Base-by-base conservation (phyloP, 345 rosid species). In the Melastoma malabathricum region DNA sequence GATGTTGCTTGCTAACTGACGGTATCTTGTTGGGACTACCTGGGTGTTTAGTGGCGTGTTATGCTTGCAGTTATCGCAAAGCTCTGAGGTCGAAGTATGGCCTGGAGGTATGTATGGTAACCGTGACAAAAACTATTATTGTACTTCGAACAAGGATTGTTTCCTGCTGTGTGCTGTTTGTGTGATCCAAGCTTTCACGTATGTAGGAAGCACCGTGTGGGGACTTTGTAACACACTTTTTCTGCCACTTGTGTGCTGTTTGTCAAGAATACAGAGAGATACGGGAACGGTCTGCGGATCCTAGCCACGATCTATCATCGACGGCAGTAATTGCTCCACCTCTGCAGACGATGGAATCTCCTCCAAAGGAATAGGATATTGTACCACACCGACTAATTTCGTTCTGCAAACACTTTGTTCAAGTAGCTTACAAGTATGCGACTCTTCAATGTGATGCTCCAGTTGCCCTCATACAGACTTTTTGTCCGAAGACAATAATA, bases 261-360 rank as follows among this genome's bases (percentile, higher is more conserved):
- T 84, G 96, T 69, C 98, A 90, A 73, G 98, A 86, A 62, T 86
- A 78, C 43, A 74, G 94, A 64, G 94, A 90, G 77, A 80, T 80
- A 34, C 60, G 81, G 18, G 89, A 75, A 57, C 80, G 77, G 62
- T 61, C 73, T 8, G 68, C 62, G 3, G 69, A 69, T 46, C 29
- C 71, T 19, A 43, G 58, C 41, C 56, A 68, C 8, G 76, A 78
- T 63, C 68, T 69, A 34, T 67, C 51, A 18, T 41, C 71, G 75
- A 64, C 75, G 13, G 72, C 71, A 14, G 89, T 88, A 15, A 54
- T 77, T 5, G 80, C 82, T 50, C 88, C 94, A 0, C 54, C 69
- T 4, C 52, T 60, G 25, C 88, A 84, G 68, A 78, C 72, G 15
- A 90, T 86, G 95, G 84, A 80, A 22, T 49, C 55, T 64, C 55